Percentiles rank a stretch among this genome's conserved stretches.
phyloP scores from a whole-genome alignment of 768 basidiomycete genomes.

The Lactifluus pinguis region DNA sequence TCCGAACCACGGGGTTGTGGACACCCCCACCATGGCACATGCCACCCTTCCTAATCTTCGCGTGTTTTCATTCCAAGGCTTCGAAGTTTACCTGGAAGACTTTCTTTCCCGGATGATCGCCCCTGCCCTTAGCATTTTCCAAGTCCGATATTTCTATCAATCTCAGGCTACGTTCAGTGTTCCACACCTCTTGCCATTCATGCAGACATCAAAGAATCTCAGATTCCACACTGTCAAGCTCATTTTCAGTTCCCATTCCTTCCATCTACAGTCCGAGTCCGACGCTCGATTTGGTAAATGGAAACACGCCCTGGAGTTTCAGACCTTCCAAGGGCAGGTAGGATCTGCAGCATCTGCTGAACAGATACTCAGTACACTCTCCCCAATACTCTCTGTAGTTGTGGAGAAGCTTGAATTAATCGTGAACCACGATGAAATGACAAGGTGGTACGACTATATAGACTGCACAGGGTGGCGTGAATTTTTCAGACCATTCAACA shows the following conservation, averaged over 20 bases:
- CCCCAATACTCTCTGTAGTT: neutral
- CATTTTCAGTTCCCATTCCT: neutral
- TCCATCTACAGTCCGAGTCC: neutral
- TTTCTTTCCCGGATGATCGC: neutral
- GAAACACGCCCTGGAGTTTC: neutral
- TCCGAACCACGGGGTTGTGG: neutral
- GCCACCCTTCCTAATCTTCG: neutral
- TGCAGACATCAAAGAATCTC: neutral
- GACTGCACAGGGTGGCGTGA: neutral
- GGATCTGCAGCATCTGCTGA: neutral
- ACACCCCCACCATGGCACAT: neutral
- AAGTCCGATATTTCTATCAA: neutral
- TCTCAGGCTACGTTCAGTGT: neutral
- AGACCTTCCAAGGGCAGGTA: neutral
- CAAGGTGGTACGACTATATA: neutral
- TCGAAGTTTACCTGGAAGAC: neutral
- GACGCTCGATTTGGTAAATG: no score
- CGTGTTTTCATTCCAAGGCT: neutral
- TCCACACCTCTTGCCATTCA: neutral
- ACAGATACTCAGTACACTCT: neutral
- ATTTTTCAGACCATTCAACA: neutral
- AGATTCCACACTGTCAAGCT: neutral
- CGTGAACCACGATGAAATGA: neutral
- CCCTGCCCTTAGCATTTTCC: neutral
- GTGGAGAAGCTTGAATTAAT: neutral